Evolutionary conservation across 2,329 filamentous ascomycete species (phyloP).

Genomic region (Pseudogymnoascus sp.): DNA sequence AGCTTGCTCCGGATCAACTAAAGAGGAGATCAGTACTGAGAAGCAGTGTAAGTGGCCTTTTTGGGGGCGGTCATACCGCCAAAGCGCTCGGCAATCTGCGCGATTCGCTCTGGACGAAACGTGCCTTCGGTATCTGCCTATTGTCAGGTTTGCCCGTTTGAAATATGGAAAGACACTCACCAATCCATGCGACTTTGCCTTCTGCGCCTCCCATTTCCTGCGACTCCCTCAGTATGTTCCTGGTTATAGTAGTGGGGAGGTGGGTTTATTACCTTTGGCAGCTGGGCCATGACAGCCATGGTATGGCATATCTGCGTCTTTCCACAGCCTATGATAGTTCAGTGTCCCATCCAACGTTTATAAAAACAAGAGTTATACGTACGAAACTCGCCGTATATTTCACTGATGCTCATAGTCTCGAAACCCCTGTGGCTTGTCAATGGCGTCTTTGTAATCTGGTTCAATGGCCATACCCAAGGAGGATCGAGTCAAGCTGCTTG

Average conservation of each 20-base stretch:
- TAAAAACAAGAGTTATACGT: constrained; percentile 13
- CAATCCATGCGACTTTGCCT: constrained; percentile 63
- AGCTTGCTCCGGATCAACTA: constrained; percentile 47
- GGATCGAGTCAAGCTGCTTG: constrained; percentile 57
- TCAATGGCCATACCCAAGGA: constrained; percentile 45
- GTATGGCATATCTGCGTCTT: constrained; percentile 65
- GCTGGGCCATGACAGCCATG: constrained; percentile 54
- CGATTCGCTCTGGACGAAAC: constrained; percentile 59
- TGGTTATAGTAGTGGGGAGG: not conserved
- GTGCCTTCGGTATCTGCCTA: constrained; percentile 50
- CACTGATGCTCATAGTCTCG: constrained; percentile 63
- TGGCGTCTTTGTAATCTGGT: not conserved
- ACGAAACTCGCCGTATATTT: constrained; percentile 54
- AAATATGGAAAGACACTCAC: constrained; percentile 25
- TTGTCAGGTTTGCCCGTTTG: not conserved
- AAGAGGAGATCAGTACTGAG: constrained; percentile 13
- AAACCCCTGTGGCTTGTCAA: constrained; percentile 44
- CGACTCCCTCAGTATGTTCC: constrained; percentile 2
- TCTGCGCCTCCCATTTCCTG: constrained; percentile 57
- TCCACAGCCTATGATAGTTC: constrained; percentile 41
- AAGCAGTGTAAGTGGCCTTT: not conserved
- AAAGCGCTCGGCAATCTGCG: constrained; percentile 59
- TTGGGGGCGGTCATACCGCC: constrained; percentile 32
- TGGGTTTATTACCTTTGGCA: constrained; percentile 36
- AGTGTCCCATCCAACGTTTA: not conserved